Evolutionary conservation across 2,329 filamentous ascomycete species (phyloP), one percentile per base, ranked within the genome.

Genomic region (Penicillium sp.): DNA sequence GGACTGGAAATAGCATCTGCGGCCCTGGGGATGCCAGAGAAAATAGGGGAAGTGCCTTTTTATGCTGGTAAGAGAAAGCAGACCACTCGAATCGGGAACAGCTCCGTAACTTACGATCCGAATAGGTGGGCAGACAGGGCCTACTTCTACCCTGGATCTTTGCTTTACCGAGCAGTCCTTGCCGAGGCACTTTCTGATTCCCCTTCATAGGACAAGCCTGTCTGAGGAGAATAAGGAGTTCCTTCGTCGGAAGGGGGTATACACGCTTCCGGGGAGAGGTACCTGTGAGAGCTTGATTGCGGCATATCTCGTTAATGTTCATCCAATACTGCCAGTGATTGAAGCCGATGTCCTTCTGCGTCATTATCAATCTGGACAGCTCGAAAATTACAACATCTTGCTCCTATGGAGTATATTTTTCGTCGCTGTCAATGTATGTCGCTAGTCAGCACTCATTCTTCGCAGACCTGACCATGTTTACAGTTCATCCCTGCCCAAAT

Each of bases 331-430:
- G 45, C 77, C 77, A 13, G 70, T 79, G 25, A 61, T 78, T 22
- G 75, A 78, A 53, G 71, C 62, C 8, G 64, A 68, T 4, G 49
- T 59, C 1, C 73, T 78, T 35, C 57, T 78, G 33, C 56, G 66
- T 7, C 65, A 66, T 19, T 71, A 76, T 38, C 68, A 67, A 19
- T 58, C 61, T 52, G 70, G 71, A 16, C 69, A 71, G 19, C 62
- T 68, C 13, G 63, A 68, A 19, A 67, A 71, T 14, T 73, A 75
- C 38, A 79, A 77, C 54, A 22, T 78, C 3, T 60, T 79, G 19
- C 64, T 80, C 2, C 63, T 80, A 11, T 79, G 77, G 76, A 76
- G 74, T 52, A 68, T 79, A 11, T 78, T 78, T 53, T 78, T 75
- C 38, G 73, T 73, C n/a, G 74, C 73, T 6, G 66, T 66, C 0